These are phyloP conservation scores for Eucalyptus tenuipes DNA, from an alignment of 345 rosid genomes.

Conservation along the genomic window DNA sequence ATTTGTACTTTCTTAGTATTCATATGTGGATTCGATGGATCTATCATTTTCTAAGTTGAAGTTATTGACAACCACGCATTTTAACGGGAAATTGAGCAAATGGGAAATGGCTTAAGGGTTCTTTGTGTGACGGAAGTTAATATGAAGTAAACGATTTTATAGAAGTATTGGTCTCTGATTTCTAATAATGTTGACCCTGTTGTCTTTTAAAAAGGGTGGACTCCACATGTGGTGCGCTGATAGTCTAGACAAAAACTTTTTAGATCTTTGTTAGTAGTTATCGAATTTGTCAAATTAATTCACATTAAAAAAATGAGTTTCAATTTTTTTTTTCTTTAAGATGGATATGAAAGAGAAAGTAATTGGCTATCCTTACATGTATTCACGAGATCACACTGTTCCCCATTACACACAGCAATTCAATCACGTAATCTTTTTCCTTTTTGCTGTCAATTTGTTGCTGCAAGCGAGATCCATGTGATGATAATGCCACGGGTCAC, in stretches of 20 bases:
- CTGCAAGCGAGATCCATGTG: background rate
- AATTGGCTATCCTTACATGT: background rate
- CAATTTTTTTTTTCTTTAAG: background rate
- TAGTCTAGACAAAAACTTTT: rapidly evolving
- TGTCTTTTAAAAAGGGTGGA: background rate
- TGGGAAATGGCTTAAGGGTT: too few relatives aligned
- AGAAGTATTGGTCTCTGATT: background rate
- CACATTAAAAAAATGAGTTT: too few relatives aligned
- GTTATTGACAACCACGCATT: rapidly evolving
- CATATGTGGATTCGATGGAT: rapidly evolving
- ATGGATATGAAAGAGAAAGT: background rate
- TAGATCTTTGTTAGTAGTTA: background rate
- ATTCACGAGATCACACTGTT: background rate
- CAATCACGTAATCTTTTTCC: background rate
- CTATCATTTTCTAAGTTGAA: rapidly evolving
- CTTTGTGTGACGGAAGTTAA: too few relatives aligned
- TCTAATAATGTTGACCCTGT: background rate
- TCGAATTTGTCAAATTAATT: background rate
- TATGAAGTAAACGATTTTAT: rapidly evolving
- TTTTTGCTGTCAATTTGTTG: background rate
- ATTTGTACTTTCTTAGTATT: background rate
- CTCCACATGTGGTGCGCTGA: background rate
- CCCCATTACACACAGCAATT: background rate
- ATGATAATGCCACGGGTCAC: background rate
- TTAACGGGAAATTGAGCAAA: rapidly evolving